These are phyloP conservation scores for Suillus clintonianus DNA, from an alignment of 768 basidiomycete species.

Conservation along the genomic window DNA sequence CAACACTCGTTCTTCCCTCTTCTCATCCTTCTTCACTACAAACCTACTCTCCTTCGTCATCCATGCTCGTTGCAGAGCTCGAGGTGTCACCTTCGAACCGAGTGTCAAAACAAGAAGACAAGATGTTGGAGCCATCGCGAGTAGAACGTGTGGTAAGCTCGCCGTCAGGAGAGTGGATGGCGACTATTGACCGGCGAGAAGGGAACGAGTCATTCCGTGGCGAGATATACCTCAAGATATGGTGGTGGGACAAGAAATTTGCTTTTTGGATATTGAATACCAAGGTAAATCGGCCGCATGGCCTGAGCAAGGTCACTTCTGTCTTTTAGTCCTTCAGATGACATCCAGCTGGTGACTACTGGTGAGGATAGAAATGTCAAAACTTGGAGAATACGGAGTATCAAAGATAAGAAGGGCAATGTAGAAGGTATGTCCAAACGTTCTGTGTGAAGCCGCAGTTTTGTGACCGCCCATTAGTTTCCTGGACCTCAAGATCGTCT, in stretches of 20 bases:
- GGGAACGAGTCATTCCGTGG: conserved; percentile 63
- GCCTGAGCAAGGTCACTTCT: conserved; percentile 60
- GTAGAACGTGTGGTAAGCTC: conserved; percentile 74
- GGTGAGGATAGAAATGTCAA: conserved; percentile 78
- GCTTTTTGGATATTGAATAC: conserved; percentile 80
- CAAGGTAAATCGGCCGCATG: conserved; percentile 87
- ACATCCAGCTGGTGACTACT: conserved; percentile 64
- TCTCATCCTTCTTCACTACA: conserved; percentile 97
- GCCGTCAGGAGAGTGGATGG: conserved; percentile 83
- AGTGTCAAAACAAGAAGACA: conserved; percentile 80
- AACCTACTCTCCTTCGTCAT: conserved; percentile 75
- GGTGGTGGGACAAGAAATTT: conserved; percentile 76
- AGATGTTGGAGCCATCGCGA: conserved; percentile 68
- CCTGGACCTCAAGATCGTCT: conserved; percentile 81
- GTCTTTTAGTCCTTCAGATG: conserved; percentile 61
- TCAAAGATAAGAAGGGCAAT: conserved; percentile 45
- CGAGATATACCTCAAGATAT: conserved; percentile 86
- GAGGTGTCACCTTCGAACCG: conserved; percentile 95
- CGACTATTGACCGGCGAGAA: conserved; percentile 78
- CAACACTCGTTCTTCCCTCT: conserved; percentile 84
- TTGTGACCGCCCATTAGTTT: conserved; percentile 30
- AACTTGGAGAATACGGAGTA: conserved; percentile 68
- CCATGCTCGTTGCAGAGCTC: conserved; percentile 77
- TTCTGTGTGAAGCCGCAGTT: not conserved
- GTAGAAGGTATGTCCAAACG: conserved; percentile 49